A percentile compares a stretch with the other conserved stretches of the same genome.
Evolutionary conservation across 306 rosid genomes (phyloP).

Genomic region (Dalbergia cochinchinensis): DNA sequence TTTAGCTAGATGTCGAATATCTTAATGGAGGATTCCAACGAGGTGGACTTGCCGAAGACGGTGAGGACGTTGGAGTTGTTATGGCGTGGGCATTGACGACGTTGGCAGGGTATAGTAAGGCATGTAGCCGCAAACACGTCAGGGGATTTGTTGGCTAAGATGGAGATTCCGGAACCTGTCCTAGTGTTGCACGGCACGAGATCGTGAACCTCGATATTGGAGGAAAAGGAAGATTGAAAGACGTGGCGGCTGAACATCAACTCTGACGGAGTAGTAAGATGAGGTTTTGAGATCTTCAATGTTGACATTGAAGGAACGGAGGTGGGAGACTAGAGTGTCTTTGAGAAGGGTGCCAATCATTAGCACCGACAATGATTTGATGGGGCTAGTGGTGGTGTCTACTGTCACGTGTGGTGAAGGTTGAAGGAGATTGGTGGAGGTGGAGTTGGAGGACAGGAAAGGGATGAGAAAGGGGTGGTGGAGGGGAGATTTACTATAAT

Average conservation of each 20-base stretch:
- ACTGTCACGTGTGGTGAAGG: slow-evolving; percentile 50
- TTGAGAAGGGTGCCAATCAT: slow-evolving; percentile 75
- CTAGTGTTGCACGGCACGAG: slow-evolving; percentile 72
- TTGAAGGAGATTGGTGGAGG: background rate
- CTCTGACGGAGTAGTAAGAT: slow-evolving; percentile 82
- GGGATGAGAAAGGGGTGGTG: no score
- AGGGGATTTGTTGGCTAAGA: slow-evolving; percentile 91
- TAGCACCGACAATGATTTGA: slow-evolving; percentile 78
- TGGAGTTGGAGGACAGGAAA: no score
- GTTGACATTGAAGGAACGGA: slow-evolving; percentile 68
- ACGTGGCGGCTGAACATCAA: slow-evolving; percentile 83
- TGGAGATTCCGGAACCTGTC: slow-evolving; percentile 89
- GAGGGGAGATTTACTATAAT: no score
- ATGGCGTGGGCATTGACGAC: slow-evolving; percentile 79
- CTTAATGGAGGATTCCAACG: slow-evolving; percentile 63
- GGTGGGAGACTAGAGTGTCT: slow-evolving; percentile 71
- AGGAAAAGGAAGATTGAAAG: slow-evolving; percentile 58
- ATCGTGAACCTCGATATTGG: slow-evolving; percentile 57
- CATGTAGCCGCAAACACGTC: slow-evolving; percentile 78
- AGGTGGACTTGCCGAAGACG: slow-evolving; percentile 74
- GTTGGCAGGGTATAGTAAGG: slow-evolving; percentile 63
- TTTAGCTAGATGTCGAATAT: slow-evolving; percentile 71
- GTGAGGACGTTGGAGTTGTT: slow-evolving; percentile 91
- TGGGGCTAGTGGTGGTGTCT: slow-evolving; percentile 26
- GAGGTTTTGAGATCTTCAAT: slow-evolving; percentile 87